Percentiles rank a stretch among this genome's conserved stretches.
These are phyloP conservation scores for Sporisorium iseilematis-ciliati DNA, from an alignment of 1,284 basidiomycete genomes.

Conservation along the genomic window DNA sequence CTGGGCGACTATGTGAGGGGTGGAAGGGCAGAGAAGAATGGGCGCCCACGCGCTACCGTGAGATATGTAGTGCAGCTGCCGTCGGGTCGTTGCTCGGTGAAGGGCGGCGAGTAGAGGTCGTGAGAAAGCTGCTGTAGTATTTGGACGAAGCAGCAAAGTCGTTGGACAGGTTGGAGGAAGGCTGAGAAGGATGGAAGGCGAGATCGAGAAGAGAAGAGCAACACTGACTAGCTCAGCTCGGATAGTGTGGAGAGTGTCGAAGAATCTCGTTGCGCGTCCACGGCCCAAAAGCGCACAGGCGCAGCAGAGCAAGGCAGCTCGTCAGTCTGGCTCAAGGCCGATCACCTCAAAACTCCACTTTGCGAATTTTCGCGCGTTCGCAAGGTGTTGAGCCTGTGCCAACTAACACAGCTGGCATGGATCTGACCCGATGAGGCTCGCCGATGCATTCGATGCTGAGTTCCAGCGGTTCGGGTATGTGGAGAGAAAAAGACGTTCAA, in stretches of 20 bases:
- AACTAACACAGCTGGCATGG: no score
- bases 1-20: constrained; percentile 13
- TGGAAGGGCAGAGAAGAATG: neutral
- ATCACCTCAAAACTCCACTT: constrained; percentile 44
- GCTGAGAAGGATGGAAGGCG: neutral
- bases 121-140: neutral
- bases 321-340: constrained; percentile 15
- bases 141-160: neutral
- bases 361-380: neutral
- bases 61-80: neutral
- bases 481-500: neutral
- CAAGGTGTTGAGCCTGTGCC: neutral
- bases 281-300: constrained; percentile 6
- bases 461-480: neutral
- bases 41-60: constrained; percentile 9
- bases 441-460: no score
- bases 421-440: neutral
- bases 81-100: neutral
- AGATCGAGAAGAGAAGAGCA: constrained; percentile 13
- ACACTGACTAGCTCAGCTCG: constrained; percentile 24
- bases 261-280: constrained; percentile 49
- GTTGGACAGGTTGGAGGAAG: neutral
- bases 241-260: constrained; percentile 27
- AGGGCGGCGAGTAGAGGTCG: neutral
- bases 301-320: constrained; percentile 16